These are phyloP conservation scores for Entomortierella beljakovae DNA, from an alignment of 192 early-diverging fungal species.

Conservation along the genomic window DNA sequence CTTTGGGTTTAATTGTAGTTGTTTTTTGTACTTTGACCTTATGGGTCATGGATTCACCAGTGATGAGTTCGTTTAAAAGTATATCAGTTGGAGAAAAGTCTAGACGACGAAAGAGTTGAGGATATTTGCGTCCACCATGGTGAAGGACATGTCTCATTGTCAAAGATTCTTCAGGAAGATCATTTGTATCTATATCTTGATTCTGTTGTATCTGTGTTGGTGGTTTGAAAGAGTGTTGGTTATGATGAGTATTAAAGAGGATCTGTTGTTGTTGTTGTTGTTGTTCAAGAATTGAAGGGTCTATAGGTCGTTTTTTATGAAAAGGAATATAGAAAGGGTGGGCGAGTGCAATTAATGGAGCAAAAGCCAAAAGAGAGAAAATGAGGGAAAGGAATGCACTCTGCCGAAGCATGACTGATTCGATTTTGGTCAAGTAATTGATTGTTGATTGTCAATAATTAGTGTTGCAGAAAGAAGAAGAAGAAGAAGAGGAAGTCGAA, in stretches of 20 bases:
- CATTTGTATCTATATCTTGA: constrained; percentile 1
- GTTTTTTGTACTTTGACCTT: constrained; percentile 45
- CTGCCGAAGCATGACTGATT: constrained; percentile 33
- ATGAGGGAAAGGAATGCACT: constrained; percentile 17
- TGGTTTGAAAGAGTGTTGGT: constrained; percentile 6
- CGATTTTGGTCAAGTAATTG: background rate
- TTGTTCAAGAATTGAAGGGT: background rate
- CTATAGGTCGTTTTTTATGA: constrained; percentile 2
- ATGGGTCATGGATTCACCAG: constrained; percentile 40
- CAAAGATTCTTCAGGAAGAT: constrained; percentile 32
- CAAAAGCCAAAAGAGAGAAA: constrained; percentile 14
- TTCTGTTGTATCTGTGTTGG: background rate
- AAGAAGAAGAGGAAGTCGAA: background rate
- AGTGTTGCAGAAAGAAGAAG: background rate
- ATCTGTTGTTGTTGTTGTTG: constrained; percentile 20
- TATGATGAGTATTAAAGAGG: constrained; percentile 8
- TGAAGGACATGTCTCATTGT: constrained; percentile 57
- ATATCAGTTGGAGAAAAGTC: constrained; percentile 31
- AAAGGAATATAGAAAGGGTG: constrained; percentile 24
- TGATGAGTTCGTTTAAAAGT: constrained; percentile 22
- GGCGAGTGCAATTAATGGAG: background rate
- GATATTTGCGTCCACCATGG: constrained; percentile 42
- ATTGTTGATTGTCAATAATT: background rate
- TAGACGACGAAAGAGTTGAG: constrained; percentile 44
- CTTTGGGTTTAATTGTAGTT: constrained; percentile 18